Percentiles rank a stretch among this genome's conserved stretches.
These are phyloP conservation scores for Plasmodium falciparum DNA, from an alignment of 169 alveolate species.

Conservation along the genomic window DNA sequence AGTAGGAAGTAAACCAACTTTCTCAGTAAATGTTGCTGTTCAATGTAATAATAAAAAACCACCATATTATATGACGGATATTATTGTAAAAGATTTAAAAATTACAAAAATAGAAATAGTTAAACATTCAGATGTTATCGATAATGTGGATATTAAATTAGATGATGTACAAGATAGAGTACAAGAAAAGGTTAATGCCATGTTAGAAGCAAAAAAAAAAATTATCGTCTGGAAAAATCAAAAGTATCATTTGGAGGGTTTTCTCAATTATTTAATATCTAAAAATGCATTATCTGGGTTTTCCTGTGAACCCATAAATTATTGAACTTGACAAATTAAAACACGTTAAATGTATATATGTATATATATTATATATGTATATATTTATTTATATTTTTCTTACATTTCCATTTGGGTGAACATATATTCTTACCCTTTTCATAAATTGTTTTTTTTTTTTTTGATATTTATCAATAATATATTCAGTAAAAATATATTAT, in stretches of 20 bases:
- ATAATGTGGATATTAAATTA: constrained; percentile 45
- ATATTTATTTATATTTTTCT: constrained; percentile 7
- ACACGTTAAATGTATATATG: background rate
- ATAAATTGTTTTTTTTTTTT: too few relatives aligned
- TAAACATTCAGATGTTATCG: constrained; percentile 42
- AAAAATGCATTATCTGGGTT: constrained; percentile 33
- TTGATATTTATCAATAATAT: too few relatives aligned
- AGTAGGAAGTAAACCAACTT: constrained; percentile 53
- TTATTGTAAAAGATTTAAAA: constrained; percentile 30
- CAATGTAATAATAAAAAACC: constrained; percentile 25
- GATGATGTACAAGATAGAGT: constrained; percentile 50
- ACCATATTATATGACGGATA: constrained; percentile 33
- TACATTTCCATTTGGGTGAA: background rate
- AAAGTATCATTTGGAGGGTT: constrained; percentile 43
- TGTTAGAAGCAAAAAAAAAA: constrained; percentile 26
- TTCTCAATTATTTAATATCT: constrained; percentile 54
- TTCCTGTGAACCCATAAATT: constrained; percentile 29
- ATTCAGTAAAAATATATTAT: too few relatives aligned
- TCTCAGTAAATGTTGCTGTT: constrained; percentile 41
- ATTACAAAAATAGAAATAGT: constrained; percentile 60
- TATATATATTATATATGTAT: background rate
- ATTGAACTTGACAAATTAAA: background rate
- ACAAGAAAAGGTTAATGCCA: constrained; percentile 44
- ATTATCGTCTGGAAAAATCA: constrained; percentile 53
- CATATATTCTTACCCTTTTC: background rate